Evolutionary conservation across 2,329 filamentous ascomycete species (phyloP), one percentile per base, ranked within the genome.

Genomic region (Ophiosphaerella narmari): DNA sequence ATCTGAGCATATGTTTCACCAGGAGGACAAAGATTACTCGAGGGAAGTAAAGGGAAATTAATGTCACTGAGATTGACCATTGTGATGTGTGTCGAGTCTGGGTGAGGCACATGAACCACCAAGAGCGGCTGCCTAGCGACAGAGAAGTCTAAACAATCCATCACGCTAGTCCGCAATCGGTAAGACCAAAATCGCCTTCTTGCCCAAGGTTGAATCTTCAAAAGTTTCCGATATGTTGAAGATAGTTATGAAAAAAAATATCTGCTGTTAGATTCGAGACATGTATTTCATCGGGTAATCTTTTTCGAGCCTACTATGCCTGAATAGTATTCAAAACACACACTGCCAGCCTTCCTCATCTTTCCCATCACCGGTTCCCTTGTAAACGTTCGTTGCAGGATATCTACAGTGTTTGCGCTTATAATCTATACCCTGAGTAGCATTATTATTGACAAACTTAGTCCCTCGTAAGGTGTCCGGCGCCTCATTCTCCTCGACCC

Each of bases 41-140:
- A 57, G 7, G 60, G 62, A 12, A 68, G 39, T 38, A 53, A 55
- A 34, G 63, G 64, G 33, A 67, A 66, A 29, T 65, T 54, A 21
- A 26, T 18, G n/a, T 55, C 35, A 18, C 50, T 56, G 39, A 65
- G 29, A 29, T 48, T 55, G 34, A 52, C 8, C 58, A 64, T 62
- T 39, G 23, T 29, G 11, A 11, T 9, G 26, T 11, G 26, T 29
- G 26, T 8, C 26, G 26, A 8, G 26, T 29, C 11, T 18, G 26
- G 26, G 3, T 21, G 18, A 21, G 18, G 18, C 18, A 18, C 16
- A 18, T 18, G 16, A 18, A 3, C 16, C 3, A n/a, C 16, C 16
- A 18, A 18, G 16, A 18, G 3, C 16, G 4, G 18, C 18, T 18
- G 18, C 18, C 18, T 21, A 21, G 4, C 18, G 18, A 5, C 18